These are phyloP conservation scores for Ceratocystis colombiana DNA, from an alignment of 2,329 filamentous ascomycete genomes.

Conservation along the genomic window DNA sequence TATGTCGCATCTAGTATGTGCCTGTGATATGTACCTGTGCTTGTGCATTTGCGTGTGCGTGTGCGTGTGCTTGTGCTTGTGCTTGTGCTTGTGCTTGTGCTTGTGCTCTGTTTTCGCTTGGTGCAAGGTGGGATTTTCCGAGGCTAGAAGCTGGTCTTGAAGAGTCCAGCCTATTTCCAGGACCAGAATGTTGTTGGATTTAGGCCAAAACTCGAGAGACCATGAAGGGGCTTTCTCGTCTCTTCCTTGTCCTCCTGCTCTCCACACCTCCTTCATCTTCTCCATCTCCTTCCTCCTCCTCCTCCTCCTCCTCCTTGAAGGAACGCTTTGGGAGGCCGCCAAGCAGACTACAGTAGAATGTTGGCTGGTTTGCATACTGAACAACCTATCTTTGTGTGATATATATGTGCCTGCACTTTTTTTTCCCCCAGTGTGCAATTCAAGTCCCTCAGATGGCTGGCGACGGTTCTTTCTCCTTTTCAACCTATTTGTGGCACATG, in stretches of 20 bases:
- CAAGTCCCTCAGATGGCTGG: not conserved
- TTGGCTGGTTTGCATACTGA: not conserved
- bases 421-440: not conserved
- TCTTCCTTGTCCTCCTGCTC: not conserved
- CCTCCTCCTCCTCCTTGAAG: not conserved
- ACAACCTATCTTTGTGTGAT: not conserved
- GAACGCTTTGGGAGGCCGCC: not conserved
- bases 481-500: not conserved
- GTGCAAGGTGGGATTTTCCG: not conserved
- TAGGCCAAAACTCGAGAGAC: not conserved
- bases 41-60: not conserved
- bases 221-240: not conserved
- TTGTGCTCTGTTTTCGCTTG: not conserved
- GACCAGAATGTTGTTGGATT: not conserved
- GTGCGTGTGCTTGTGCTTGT: not conserved
- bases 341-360: not conserved
- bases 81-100: not conserved
- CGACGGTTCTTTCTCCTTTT: slow-evolving; percentile 2
- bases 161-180: slow-evolving; percentile 1
- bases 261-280: not conserved
- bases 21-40: not conserved
- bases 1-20: not conserved
- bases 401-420: not conserved
- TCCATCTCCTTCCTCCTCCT: not conserved
- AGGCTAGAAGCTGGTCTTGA: not conserved